Base-by-base conservation (phyloP, 2,329 filamentous ascomycete genomes). In the Ophiostoma piceae region DNA sequence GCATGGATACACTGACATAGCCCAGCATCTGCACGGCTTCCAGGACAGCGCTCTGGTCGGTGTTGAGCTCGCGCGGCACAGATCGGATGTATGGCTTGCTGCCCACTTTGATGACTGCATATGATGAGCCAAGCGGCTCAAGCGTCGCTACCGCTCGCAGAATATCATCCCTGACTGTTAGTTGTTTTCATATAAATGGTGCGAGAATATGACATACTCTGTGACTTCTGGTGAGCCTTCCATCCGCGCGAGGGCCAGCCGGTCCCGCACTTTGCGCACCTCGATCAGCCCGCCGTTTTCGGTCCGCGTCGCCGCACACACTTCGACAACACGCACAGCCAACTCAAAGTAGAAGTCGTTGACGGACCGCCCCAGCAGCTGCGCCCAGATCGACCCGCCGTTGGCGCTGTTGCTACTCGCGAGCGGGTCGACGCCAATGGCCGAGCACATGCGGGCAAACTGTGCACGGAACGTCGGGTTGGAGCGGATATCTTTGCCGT, bases 341-440 rank as follows among this genome's bases (percentile, higher is more conserved):
- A 99, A 87, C 82, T 96, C 94, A 79, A 98, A 98, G 81, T 98
- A 99, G 78, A 99, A 99, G 79, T 99, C 95, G 78, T 97, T 96
- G 74, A 99, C 94, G 75, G 89, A 93, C 71, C 91, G 88, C 39
- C 95, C 95, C 26, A 98, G 85, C 73, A 98, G 87, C 82, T 97
- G 94, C 9, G 92, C 91, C 94, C 95, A 98, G 71, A 97, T 88
- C 71, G 90, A 95, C 22, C 87, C 87, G 1, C 80, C 83, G 6
- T 82, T 83, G 47, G 79, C 81, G 22, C 81, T 78, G 71, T 81
- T 80, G 75, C 84, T 87, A 70, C 85, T 88, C n/a, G 93, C 92
- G 22, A 99, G 84, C 1, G 95, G 96, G 79, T 99, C 95, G 14
- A 99, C 93, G 67, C 95, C 95, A 74, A 99, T 97, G 73, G 94